These are phyloP conservation scores for Dryas integrifolia DNA, from an alignment of 331 rosid genomes.

Conservation along the genomic window DNA sequence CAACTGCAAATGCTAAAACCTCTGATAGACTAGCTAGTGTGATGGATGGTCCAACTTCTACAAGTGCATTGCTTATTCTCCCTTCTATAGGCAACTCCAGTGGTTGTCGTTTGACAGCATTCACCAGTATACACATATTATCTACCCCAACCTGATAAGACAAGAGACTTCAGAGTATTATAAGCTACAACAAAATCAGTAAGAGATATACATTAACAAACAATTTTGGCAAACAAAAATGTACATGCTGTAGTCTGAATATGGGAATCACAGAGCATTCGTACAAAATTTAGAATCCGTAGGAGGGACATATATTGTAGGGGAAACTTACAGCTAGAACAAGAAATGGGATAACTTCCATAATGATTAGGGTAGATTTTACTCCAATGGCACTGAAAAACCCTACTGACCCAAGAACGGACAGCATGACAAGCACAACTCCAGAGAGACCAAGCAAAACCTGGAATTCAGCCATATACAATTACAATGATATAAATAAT, in stretches of 20 bases:
- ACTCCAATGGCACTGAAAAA: slow-evolving; percentile 88
- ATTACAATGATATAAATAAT: background rate
- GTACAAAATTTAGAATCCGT: no score
- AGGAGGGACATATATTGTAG: background rate
- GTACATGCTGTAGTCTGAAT: background rate
- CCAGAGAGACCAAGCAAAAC: slow-evolving; percentile 95
- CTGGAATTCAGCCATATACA: slow-evolving; percentile 41
- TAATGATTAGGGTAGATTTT: slow-evolving; percentile 88
- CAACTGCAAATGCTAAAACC: slow-evolving; percentile 96
- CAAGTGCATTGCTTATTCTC: slow-evolving; percentile 89
- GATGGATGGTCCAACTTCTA: slow-evolving; percentile 98
- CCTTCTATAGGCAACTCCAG: slow-evolving; percentile 79
- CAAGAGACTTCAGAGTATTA: slow-evolving; percentile 11
- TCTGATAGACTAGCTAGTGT: slow-evolving; percentile 93
- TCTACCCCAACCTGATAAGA: slow-evolving; percentile 92
- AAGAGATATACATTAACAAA: background rate
- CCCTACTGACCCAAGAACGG: slow-evolving; percentile 95
- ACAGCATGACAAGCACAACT: slow-evolving; percentile 87
- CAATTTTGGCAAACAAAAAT: slow-evolving; percentile 8
- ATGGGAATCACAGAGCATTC: no score
- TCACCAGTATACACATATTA: slow-evolving; percentile 96
- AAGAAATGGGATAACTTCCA: slow-evolving; percentile 99
- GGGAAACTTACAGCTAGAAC: slow-evolving; percentile 87
- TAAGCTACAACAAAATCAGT: background rate
- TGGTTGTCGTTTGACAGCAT: slow-evolving; percentile 91